Evolutionary conservation across 257 asterid species (phyloP).

Genomic region (Scutellaria galericulata): DNA sequence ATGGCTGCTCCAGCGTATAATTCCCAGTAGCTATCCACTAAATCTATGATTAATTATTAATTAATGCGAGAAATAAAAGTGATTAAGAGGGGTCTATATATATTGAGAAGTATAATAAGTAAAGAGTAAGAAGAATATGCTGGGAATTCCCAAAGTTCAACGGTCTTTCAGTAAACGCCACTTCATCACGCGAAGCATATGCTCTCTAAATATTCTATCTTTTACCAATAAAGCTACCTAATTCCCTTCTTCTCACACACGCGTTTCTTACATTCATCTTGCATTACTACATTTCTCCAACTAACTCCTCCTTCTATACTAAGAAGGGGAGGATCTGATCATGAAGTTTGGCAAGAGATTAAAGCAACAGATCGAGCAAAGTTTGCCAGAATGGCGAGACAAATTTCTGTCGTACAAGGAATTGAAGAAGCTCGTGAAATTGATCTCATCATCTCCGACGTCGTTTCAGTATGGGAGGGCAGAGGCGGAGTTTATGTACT

Average conservation of each 20-base stretch:
- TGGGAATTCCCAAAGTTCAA: slow-evolving; percentile 54
- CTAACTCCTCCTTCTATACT: no score
- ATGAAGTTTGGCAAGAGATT: slow-evolving; percentile 97
- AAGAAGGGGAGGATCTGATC: no score
- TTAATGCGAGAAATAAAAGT: background rate
- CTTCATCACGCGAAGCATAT: slow-evolving; percentile 89
- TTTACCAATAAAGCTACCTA: slow-evolving; percentile 34
- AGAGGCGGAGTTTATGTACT: slow-evolving; percentile 66
- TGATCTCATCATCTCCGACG: slow-evolving; percentile 50
- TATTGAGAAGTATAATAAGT: slow-evolving; percentile 3
- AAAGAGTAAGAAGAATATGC: slow-evolving; percentile 66
- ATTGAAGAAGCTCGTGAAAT: slow-evolving; percentile 68
- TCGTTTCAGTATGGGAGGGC: slow-evolving; percentile 54
- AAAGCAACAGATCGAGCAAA: slow-evolving; percentile 75
- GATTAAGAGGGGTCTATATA: no score
- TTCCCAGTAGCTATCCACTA: background rate
- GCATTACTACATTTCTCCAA: no score
- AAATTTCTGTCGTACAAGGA: slow-evolving; percentile 80
- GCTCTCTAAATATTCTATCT: slow-evolving; percentile 74
- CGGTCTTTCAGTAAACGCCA: slow-evolving; percentile 42
- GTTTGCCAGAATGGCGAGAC: slow-evolving; percentile 82
- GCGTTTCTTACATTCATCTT: background rate
- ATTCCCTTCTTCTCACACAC: slow-evolving; percentile 27
- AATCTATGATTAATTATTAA: background rate
- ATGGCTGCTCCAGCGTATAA: no score